Evolutionary conservation across 352 stramenopile genomes (phyloP).

Genomic region (Pythium monospermum): DNA sequence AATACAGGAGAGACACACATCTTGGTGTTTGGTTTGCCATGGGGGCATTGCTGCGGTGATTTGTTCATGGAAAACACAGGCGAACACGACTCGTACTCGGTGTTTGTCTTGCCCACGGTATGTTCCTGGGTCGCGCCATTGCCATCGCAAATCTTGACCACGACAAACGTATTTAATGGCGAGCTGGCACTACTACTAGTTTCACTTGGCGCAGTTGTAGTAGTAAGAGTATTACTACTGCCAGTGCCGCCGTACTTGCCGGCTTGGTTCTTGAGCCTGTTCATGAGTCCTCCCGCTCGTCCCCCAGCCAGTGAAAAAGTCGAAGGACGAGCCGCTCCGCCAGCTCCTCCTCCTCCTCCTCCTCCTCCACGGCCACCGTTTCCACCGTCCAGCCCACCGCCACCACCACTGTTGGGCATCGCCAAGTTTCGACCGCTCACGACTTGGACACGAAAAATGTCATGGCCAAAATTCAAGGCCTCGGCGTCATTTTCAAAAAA

Average conservation of each 20-base stretch:
- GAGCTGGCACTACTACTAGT: conserved; percentile 19
- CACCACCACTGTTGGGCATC: conserved; percentile 8
- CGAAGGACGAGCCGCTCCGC: conserved; percentile 23
- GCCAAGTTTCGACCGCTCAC: conserved; percentile 53
- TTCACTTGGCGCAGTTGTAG: no score
- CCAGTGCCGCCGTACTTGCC: conserved; percentile 39
- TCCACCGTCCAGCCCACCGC: neutral
- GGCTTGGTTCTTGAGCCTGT: conserved; percentile 55
- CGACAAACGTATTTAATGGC: conserved; percentile 56
- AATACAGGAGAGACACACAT: conserved; percentile 46
- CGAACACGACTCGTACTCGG: conserved; percentile 67
- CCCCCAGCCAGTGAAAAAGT: conserved; percentile 45
- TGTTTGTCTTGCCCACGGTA: conserved; percentile 79
- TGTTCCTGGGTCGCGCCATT: conserved; percentile 44
- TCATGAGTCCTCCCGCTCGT: conserved; percentile 49
- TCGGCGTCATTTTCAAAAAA: conserved; percentile 80
- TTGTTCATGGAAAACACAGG: conserved; percentile 78
- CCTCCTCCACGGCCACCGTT: no score
- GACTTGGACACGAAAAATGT: conserved; percentile 74
- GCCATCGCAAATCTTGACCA: conserved; percentile 64
- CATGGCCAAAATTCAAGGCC: conserved; percentile 69
- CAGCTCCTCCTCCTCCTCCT: conserved; percentile 4
- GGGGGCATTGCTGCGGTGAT: conserved; percentile 43
- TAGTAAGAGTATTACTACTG: conserved; percentile 12
- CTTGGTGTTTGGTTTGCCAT: conserved; percentile 62